Conservation (phyloP, 169 alveolate genomes). For the Plasmodium ovale region DNA sequence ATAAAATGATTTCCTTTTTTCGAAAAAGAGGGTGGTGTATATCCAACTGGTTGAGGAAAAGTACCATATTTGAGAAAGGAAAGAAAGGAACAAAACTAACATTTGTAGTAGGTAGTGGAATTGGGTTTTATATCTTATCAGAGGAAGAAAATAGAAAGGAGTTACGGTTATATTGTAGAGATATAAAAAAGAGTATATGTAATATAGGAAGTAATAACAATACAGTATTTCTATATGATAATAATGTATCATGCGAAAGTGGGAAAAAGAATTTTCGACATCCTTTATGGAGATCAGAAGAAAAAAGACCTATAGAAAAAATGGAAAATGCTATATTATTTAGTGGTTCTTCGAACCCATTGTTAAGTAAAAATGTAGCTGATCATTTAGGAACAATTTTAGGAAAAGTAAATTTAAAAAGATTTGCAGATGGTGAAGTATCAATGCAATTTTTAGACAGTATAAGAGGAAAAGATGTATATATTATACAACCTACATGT, state of each 20-base stretch:
- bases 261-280: conserved; percentile 23
- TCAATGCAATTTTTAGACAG: conserved; percentile 91
- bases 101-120: conserved; percentile 14
- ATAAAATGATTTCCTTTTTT: too few species aligned
- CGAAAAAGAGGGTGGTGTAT: too few species aligned
- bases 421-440: conserved; percentile 97
- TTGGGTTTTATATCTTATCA: conserved; percentile 9
- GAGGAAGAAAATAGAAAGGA: conserved; percentile 62
- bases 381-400: conserved; percentile 83
- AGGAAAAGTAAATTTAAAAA: conserved; percentile 84
- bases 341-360: conserved; percentile 79
- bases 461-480: conserved; percentile 94
- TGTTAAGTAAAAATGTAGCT: conserved; percentile 76
- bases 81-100: conserved; percentile 3
- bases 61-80: not conserved
- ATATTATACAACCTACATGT: conserved; percentile 95
- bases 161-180: not conserved
- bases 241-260: conserved; percentile 30
- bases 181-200: conserved; percentile 15
- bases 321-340: conserved; percentile 77
- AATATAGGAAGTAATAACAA: conserved; percentile 3
- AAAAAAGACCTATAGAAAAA: conserved; percentile 73
- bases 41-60: conserved; percentile 26
- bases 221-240: not conserved
- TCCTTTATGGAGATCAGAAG: conserved; percentile 78